Percentiles rank a stretch among this genome's conserved stretches.
Evolutionary conservation across 2,329 filamentous ascomycete species (phyloP).

Genomic region (Fusarium sp.): DNA sequence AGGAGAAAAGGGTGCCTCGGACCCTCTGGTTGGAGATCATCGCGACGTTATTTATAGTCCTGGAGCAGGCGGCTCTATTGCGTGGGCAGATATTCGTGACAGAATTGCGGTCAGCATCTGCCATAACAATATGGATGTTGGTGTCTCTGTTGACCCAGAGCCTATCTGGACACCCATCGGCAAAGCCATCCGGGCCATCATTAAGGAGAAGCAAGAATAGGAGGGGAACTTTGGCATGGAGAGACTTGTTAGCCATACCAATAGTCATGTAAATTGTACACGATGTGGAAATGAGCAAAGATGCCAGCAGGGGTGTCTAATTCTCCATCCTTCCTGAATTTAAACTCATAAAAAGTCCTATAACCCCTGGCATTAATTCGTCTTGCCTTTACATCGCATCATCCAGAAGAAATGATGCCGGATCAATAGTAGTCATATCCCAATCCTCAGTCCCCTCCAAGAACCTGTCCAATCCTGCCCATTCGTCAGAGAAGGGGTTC

Average conservation of each 20-base stretch:
- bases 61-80: background rate
- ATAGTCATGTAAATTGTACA: background rate
- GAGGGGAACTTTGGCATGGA: background rate
- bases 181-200: background rate
- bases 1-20: background rate
- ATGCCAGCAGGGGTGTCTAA: background rate
- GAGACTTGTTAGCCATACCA: background rate
- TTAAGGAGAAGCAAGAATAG: background rate
- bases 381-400: background rate
- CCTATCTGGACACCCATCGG: background rate
- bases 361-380: background rate
- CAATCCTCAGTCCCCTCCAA: background rate
- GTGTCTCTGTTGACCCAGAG: background rate
- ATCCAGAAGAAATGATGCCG: background rate
- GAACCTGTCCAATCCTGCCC: background rate
- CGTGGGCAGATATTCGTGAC: constrained; percentile 3
- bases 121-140: constrained; percentile 7
- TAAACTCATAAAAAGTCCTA: background rate
- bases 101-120: background rate
- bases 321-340: background rate
- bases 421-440: background rate
- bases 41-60: constrained; percentile 3
- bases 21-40: background rate
- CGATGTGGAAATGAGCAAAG: background rate
- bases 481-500: background rate